phyloP scores from a whole-genome alignment of 441 rosid species.

The Erodium chrysanthum region DNA sequence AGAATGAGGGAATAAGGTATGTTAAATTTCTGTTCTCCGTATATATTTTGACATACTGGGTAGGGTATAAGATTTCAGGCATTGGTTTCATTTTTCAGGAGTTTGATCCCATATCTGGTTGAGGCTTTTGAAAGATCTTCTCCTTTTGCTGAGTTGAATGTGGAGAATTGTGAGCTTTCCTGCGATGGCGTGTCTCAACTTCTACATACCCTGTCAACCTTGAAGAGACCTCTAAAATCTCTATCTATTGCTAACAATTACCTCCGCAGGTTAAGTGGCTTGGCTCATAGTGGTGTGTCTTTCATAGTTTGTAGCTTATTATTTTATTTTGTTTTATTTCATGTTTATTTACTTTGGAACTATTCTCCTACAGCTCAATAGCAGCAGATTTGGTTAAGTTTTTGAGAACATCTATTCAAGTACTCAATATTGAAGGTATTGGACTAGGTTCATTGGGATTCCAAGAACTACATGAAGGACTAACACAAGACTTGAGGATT shows the following conservation, averaged over 20 bases:
- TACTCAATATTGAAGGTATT: conserved; percentile 56
- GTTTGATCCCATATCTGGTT: conserved; percentile 51
- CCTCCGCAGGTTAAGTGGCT: conserved; percentile 67
- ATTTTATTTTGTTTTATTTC: not conserved
- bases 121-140: conserved; percentile 39
- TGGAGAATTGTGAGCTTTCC: conserved; percentile 76
- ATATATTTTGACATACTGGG: conserved; percentile 9
- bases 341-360: conserved; percentile 16
- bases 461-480: conserved; percentile 34
- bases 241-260: conserved; percentile 70
- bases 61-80: conserved; percentile 19
- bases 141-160: conserved; percentile 43
- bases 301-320: conserved; percentile 5
- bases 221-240: conserved; percentile 36
- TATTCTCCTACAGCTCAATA: conserved; percentile 41
- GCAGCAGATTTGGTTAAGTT: conserved; percentile 48
- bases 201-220: conserved; percentile 41
- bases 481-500: conserved; percentile 35
- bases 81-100: conserved; percentile 37
- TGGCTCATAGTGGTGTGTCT: conserved; percentile 16
- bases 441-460: conserved; percentile 77
- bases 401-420: conserved; percentile 34
- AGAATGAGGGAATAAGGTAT: conserved; percentile 69
- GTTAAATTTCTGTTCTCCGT: conserved; percentile 19
- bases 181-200: conserved; percentile 46